Base-by-base conservation (phyloP, 139 green algal species). In the Micractinium conductrix region DNA sequence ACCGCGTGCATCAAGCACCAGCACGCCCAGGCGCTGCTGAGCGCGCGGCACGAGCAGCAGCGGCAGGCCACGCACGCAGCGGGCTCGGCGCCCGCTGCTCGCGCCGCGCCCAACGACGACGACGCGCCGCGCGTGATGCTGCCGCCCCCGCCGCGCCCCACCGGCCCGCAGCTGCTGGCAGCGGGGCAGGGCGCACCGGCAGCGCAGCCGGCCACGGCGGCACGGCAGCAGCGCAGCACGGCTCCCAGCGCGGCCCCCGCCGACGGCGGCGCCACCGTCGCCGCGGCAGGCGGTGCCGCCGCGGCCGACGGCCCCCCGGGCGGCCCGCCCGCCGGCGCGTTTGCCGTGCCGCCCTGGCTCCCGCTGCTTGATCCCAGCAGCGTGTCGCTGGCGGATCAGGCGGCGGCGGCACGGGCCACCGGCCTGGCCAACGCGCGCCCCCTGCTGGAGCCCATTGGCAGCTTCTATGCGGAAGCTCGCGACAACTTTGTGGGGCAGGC, bases 1-100 rank as follows among this genome's bases (percentile, higher is more conserved):
- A 80, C 74, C n/a, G 74, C 74, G 12, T 80, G 74, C 74, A 80
- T 81, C 75, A 81, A 81, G 74, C 73, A 81, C 53, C 74, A 81
- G 74, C 74, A 81, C 33, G 74, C 53, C 37, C 55, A 44, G 30
- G 65, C 45, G 73, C 73, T 79, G 73, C 45, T 45, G 38, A 65
- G 70, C 6, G 74, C 50, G 21, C 74, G 65, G 74, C 74, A 81
- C 53, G 44, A 71, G 74, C 74, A 48, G 74, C 28, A 71, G 53
- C 74, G 50, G 74, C 74, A 74, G 37, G 68, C 10, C 38, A 9
- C 40, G n/a, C 38, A 21, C 38, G 40, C 68, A 50, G 68, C 68
- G n/a, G 19, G 38, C 14, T 28, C 26, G 30, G 55, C n/a, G n/a
- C n/a, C n/a, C 5, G 6, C 8, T 62, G 26, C 63, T 16, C 16